These are phyloP conservation scores for Suhomyces sp. DNA, from an alignment of 805 yeast genomes.

Conservation along the genomic window DNA sequence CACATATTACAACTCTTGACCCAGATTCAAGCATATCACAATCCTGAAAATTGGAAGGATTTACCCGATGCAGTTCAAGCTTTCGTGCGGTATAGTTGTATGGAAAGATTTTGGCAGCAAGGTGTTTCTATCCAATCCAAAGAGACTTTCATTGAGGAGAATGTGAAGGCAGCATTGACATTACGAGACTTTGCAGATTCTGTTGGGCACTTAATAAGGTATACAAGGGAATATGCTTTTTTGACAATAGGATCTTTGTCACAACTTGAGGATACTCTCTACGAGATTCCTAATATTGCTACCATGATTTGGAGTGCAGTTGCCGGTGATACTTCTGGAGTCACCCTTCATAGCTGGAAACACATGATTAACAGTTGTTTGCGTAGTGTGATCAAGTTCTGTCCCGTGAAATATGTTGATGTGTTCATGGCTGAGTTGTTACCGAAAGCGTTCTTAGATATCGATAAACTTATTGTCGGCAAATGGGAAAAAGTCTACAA, in stretches of 20 bases:
- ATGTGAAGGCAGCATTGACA: constrained; percentile 90
- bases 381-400: constrained; percentile 81
- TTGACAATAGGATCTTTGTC: constrained; percentile 86
- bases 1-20: constrained; percentile 82
- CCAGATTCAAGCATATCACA: constrained; percentile 92
- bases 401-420: constrained; percentile 70
- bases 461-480: constrained; percentile 70
- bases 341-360: constrained; percentile 94
- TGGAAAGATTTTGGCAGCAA: constrained; percentile 97
- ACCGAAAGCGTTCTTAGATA: constrained; percentile 69
- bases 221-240: constrained; percentile 94
- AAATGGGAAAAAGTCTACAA: constrained; percentile 72
- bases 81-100: constrained; percentile 84
- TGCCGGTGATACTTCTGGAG: constrained; percentile 81
- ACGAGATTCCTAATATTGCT: constrained; percentile 82
- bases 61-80: constrained; percentile 88
- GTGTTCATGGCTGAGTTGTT: constrained; percentile 74
- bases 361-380: constrained; percentile 91
- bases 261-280: constrained; percentile 84
- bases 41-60: constrained; percentile 87
- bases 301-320: constrained; percentile 77
- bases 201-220: constrained; percentile 92
- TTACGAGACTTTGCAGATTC: constrained; percentile 96
- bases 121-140: constrained; percentile 93
- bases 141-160: constrained; percentile 92